These are phyloP conservation scores for Dittrichia graveolens DNA, from an alignment of 129 eudicot genomes.

Conservation along the genomic window DNA sequence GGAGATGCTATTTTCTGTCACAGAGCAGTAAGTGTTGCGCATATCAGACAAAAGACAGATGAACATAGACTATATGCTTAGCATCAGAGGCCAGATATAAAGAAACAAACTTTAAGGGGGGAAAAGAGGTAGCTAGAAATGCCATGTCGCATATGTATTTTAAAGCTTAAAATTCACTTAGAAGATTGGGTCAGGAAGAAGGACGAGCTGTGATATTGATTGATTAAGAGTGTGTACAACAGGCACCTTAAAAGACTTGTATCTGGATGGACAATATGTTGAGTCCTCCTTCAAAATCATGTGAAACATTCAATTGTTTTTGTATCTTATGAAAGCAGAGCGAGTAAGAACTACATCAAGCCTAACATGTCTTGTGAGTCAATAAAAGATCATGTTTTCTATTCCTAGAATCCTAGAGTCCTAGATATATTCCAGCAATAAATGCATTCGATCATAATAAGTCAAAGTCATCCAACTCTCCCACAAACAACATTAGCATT, in stretches of 20 bases:
- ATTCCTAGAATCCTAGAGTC: neutral
- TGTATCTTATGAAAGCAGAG: neutral
- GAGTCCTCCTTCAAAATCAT: conserved; percentile 9
- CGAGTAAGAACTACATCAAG: neutral
- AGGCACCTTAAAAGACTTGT: neutral
- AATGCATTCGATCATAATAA: neutral
- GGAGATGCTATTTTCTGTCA: neutral
- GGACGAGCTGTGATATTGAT: neutral
- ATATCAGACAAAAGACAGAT: neutral
- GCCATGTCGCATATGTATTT: neutral
- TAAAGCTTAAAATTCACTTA: neutral
- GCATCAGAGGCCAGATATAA: neutral
- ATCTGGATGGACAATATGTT: neutral
- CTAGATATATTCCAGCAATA: neutral
- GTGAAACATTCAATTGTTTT: conserved; percentile 13
- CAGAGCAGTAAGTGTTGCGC: neutral
- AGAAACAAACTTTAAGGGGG: neutral
- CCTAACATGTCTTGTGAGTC: conserved; percentile 1
- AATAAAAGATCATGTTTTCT: neutral
- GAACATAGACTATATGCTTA: neutral
- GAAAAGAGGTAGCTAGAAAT: neutral
- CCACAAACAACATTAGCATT: neutral
- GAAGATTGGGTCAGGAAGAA: neutral
- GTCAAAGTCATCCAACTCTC: neutral
- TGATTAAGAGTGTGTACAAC: neutral